Evolutionary conservation across 1,284 basidiomycete species (phyloP).

Genomic region (Marasmius oreades): DNA sequence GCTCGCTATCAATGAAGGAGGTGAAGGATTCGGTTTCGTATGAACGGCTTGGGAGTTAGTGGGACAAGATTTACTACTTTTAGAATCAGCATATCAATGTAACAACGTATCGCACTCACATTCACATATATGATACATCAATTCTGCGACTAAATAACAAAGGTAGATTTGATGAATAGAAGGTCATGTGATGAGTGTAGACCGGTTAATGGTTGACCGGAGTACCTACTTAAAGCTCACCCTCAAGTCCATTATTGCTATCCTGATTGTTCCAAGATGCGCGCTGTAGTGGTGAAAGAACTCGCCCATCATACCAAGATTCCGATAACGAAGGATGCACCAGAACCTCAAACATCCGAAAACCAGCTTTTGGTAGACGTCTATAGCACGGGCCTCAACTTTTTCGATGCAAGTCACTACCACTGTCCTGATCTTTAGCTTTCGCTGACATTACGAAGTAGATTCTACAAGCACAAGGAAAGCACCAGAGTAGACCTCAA

Average conservation of each 20-base stretch:
- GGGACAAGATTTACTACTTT: not conserved
- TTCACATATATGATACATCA: not conserved
- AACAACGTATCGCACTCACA: not conserved
- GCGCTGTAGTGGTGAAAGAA: slow-evolving; percentile 72
- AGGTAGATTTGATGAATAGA: no score
- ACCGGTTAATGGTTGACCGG: not conserved
- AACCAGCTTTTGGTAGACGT: slow-evolving; percentile 81
- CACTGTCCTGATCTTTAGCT: not conserved
- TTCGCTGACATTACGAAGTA: slow-evolving; percentile 23
- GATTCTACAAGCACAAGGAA: slow-evolving; percentile 86
- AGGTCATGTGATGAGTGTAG: no score
- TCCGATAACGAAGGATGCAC: slow-evolving; percentile 49
- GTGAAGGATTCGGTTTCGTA: slow-evolving; percentile 88
- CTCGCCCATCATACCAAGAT: slow-evolving; percentile 76
- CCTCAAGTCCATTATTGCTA: not conserved
- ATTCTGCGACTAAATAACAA: not conserved
- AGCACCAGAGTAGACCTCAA: slow-evolving; percentile 81
- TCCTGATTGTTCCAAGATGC: slow-evolving; percentile 51
- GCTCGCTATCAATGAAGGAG: slow-evolving; percentile 90
- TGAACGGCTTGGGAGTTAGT: slow-evolving; percentile 23
- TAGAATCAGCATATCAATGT: slow-evolving; percentile 3
- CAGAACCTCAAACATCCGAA: slow-evolving; percentile 51
- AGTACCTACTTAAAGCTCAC: no score
- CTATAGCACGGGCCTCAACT: slow-evolving; percentile 74
- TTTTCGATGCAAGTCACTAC: slow-evolving; percentile 61